Conservation (phyloP, 2,329 filamentous ascomycete genomes). For the Ceratocystis albifundus region DNA sequence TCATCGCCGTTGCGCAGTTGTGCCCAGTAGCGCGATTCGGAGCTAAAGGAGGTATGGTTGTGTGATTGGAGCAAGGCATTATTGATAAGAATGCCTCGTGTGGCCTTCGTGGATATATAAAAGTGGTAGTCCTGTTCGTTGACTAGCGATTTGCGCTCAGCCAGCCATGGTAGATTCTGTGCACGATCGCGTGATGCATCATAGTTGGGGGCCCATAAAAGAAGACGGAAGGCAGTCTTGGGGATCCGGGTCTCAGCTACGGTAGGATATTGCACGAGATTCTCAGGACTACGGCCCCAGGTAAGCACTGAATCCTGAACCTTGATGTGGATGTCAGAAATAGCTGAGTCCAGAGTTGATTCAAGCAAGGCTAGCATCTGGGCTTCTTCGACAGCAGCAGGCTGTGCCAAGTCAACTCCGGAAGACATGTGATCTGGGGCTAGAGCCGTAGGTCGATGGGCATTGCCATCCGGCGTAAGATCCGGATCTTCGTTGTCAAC, state of each 20-base stretch:
- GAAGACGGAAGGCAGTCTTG: constrained; percentile 67
- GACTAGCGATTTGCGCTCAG: constrained; percentile 26
- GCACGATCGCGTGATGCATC: constrained; percentile 45
- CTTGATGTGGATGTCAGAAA: constrained; percentile 50
- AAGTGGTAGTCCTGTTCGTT: constrained; percentile 51
- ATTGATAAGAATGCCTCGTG: constrained; percentile 66
- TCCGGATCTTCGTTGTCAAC: not conserved
- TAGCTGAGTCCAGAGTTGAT: constrained; percentile 53
- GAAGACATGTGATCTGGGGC: not conserved
- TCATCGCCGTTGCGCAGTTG: constrained; percentile 66
- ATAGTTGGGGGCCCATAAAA: constrained; percentile 59
- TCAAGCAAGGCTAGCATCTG: constrained; percentile 35
- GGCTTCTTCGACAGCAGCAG: not conserved
- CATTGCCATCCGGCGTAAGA: not conserved
- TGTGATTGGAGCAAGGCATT: constrained; percentile 50
- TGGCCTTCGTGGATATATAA: constrained; percentile 69
- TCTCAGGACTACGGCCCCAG: constrained; percentile 63
- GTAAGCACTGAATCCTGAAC: constrained; percentile 57
- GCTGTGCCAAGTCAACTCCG: not conserved
- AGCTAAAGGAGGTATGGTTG: constrained; percentile 42
- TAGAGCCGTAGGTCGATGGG: not conserved
- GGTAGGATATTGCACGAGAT: constrained; percentile 55
- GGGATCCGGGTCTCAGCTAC: constrained; percentile 59
- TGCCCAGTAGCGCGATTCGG: constrained; percentile 50
- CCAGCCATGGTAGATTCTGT: constrained; percentile 36